Evolutionary conservation across 2,329 filamentous ascomycete species (phyloP), one percentile per base, ranked within the genome.

Genomic region (Ophiostoma sp.): DNA sequence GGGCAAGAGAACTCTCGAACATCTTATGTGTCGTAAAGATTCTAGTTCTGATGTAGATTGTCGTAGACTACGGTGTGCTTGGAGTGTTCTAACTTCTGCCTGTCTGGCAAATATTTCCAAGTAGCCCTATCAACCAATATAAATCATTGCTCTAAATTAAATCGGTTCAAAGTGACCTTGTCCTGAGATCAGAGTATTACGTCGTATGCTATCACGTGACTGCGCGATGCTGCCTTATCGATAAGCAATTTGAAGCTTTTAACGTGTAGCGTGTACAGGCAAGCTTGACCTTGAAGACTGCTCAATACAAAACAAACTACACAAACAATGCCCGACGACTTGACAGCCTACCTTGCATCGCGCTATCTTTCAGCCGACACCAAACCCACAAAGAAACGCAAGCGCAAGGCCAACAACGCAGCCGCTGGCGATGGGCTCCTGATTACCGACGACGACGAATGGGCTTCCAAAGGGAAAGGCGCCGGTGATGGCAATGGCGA

Each of bases 271-370:
- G 13, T 2, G 27, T 11, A 13, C 36, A 20, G 6, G 20, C 44
- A 48, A 48, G 44, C 60, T 35, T 35, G 4, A 17, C 57, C 20
- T 48, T 20, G 44, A 20, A 5, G 7, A 48, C 23, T 57, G 52
- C 23, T 3, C 3, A 64, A 36, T 6, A 10, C 35, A 13, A 15
- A 11, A 44, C 36, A 39, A 39, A 41, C 4, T 2, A 27, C 64
- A 44, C 10, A 27, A 33, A 41, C 17, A 23, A 87, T 87, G 85
- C 80, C 85, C 62, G 82, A 83, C 72, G 84, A 87, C 74, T 85
- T 97, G 74, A 89, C 93, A 71, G 88, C 89, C 77, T 99, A 98
- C 77, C 87, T 99, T 48, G 94, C 94, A 52, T 90, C 92, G 73
- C 95, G 93, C 79, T 99, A 99, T 79, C 89, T 99, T 67, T 91